Percentiles rank a stretch among this genome's conserved stretches.
Evolutionary conservation across 805 yeast species (phyloP).

Genomic region (Cyberlindnera xishuangbannaensis): DNA sequence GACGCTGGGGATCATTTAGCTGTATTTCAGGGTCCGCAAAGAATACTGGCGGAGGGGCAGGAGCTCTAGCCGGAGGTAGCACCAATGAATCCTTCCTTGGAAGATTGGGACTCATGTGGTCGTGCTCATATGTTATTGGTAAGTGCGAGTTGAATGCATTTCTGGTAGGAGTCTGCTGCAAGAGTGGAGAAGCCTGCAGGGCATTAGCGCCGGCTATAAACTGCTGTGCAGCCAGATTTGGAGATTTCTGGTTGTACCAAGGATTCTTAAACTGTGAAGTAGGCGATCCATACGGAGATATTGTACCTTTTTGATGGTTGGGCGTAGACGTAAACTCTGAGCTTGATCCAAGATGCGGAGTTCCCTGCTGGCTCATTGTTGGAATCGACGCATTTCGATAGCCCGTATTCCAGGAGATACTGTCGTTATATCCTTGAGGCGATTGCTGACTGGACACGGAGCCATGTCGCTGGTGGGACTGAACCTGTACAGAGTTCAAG

Average conservation of each 20-base stretch:
- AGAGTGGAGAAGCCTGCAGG: slow-evolving; percentile 4
- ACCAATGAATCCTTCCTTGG: slow-evolving; percentile 25
- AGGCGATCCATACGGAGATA: slow-evolving; percentile 25
- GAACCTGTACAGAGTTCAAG: not conserved
- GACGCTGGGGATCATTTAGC: slow-evolving; percentile 28
- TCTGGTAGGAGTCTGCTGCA: slow-evolving; percentile 20
- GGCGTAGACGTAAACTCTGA: slow-evolving; percentile 7
- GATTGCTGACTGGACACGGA: slow-evolving; percentile 2
- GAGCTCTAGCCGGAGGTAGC: slow-evolving; percentile 40
- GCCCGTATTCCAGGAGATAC: slow-evolving; percentile 21
- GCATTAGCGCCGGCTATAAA: no score
- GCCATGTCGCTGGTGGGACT: slow-evolving; percentile 5
- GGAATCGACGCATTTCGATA: slow-evolving; percentile 19
- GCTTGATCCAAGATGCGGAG: slow-evolving; percentile 17
- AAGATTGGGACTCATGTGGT: slow-evolving; percentile 16
- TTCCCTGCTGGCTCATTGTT: slow-evolving; percentile 9
- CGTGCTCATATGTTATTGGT: slow-evolving; percentile 46
- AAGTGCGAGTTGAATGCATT: slow-evolving; percentile 29
- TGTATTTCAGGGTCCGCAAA: slow-evolving; percentile 26
- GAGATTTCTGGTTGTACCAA: slow-evolving; percentile 20
- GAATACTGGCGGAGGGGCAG: slow-evolving; percentile 37
- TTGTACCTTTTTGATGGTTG: slow-evolving; percentile 2
- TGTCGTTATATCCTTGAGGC: slow-evolving; percentile 11
- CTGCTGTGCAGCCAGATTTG: slow-evolving; percentile 7
- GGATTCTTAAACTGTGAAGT: slow-evolving; percentile 26